Percentiles rank a stretch among this genome's conserved stretches.
These are phyloP conservation scores for Xylaria acuta DNA, from an alignment of 495 filamentous ascomycete species.

Conservation along the genomic window DNA sequence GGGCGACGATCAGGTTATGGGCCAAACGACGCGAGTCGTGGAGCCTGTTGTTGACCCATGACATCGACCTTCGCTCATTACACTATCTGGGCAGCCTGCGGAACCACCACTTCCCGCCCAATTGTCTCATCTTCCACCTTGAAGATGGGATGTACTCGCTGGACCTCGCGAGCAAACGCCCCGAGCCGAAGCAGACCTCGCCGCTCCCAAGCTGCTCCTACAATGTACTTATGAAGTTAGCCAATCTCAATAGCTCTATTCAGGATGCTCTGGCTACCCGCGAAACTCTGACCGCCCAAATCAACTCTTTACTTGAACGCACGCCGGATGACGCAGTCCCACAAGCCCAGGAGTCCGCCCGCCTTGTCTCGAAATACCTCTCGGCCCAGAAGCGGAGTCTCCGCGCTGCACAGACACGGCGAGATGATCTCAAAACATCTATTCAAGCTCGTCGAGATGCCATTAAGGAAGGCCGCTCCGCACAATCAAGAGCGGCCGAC, in stretches of 20 bases:
- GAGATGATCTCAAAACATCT: conserved; percentile 68
- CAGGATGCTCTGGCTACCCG: conserved; percentile 86
- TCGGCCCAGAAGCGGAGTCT: conserved; percentile 68
- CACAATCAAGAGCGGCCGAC: conserved; percentile 62
- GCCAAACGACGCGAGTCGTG: conserved; percentile 67
- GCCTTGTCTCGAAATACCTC: conserved; percentile 65
- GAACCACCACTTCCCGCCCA: conserved; percentile 78
- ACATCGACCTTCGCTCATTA: conserved; percentile 70
- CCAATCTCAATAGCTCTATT: conserved; percentile 89
- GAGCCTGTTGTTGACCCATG: conserved; percentile 72
- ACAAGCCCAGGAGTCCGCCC: conserved; percentile 67
- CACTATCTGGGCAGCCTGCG: conserved; percentile 84
- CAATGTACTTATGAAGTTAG: conserved; percentile 86
- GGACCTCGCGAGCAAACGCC: conserved; percentile 53
- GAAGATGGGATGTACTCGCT: conserved; percentile 86
- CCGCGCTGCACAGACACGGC: conserved; percentile 61
- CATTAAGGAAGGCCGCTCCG: conserved; percentile 66
- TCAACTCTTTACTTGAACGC: conserved; percentile 71
- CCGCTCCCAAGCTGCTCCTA: conserved; percentile 75
- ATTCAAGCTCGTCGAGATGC: conserved; percentile 68
- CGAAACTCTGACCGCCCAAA: conserved; percentile 75
- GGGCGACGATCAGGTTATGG: conserved; percentile 78
- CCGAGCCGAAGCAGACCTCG: conserved; percentile 52
- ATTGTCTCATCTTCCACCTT: conserved; percentile 87
- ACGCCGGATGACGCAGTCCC: conserved; percentile 57